These are phyloP conservation scores for Arabidopsis thaliana DNA, from an alignment of 345 rosid species.

Conservation along the genomic window TAIR10.1 NC_003071.7:15933501-15934000, in stretches of 20 bases:
- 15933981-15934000: no score
- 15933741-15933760: background rate
- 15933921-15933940: no score
- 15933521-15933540: background rate
- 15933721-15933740: background rate
- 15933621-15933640: slow-evolving; percentile 7
- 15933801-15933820: slow-evolving; percentile 6
- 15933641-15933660: background rate
- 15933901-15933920: no score
- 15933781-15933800: background rate
- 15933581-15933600: background rate
- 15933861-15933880: background rate
- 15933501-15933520: background rate
- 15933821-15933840: background rate
- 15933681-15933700: slow-evolving; percentile 11
- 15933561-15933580: background rate
- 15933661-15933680: slow-evolving; percentile 11
- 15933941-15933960: no score
- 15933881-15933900: background rate
- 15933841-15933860: background rate
- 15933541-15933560: background rate
- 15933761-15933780: background rate
- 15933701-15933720: background rate
- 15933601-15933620: background rate
- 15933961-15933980: no score